phyloP scores from a whole-genome alignment of 345 rosid species.

The Kandelia obovata region DNA sequence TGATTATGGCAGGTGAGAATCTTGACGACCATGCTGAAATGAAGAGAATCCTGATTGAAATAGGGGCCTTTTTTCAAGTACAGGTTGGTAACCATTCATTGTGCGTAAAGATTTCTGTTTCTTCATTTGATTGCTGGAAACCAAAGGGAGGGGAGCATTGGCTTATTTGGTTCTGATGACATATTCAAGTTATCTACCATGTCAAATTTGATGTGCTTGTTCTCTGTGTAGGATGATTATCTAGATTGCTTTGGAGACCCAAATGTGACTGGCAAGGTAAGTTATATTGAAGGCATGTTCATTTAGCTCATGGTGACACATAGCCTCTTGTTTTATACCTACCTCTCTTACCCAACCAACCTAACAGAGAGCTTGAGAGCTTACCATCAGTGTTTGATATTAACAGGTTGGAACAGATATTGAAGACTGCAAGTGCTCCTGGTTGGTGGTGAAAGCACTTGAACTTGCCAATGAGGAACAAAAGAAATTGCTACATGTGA shows the following conservation, averaged over 20 bases:
- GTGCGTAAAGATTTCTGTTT: background rate
- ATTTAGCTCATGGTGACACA: background rate
- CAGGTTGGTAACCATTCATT: slow-evolving; percentile 40
- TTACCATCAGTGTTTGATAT: background rate
- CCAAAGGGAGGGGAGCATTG: background rate
- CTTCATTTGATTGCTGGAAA: background rate
- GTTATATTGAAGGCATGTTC: background rate
- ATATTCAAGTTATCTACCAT: background rate
- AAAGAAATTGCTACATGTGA: slow-evolving; percentile 55
- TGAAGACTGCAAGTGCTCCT: slow-evolving; percentile 84
- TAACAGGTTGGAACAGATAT: slow-evolving; percentile 80
- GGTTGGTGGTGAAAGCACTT: slow-evolving; percentile 80
- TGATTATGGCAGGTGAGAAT: slow-evolving; percentile 69
- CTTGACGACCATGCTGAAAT: slow-evolving; percentile 58
- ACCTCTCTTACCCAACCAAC: background rate
- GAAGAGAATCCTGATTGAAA: slow-evolving; percentile 62
- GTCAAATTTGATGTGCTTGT: slow-evolving; percentile 1
- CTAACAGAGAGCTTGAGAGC: background rate
- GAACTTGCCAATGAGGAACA: slow-evolving; percentile 63
- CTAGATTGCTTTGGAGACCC: slow-evolving; percentile 84
- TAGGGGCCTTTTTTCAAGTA: slow-evolving; percentile 80
- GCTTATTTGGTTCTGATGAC: background rate
- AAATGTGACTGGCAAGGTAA: slow-evolving; percentile 68
- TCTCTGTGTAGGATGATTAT: slow-evolving; percentile 61
- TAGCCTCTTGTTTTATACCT: background rate